These are phyloP conservation scores for Suillus sp. DNA, from an alignment of 768 basidiomycete species.

Conservation along the genomic window DNA sequence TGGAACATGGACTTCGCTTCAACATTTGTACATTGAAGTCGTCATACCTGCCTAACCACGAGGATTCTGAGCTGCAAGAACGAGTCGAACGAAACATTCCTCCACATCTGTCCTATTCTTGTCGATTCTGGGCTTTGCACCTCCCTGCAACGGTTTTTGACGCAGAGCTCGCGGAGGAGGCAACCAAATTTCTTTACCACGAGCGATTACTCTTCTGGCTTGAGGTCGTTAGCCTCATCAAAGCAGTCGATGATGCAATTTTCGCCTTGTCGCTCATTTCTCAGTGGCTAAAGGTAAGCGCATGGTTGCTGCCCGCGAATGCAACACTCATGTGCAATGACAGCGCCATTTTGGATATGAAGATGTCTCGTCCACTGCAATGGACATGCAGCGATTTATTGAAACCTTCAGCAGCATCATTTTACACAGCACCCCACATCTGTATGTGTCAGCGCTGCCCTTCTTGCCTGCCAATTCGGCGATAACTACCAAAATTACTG, in stretches of 20 bases:
- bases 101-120: conserved; percentile 36
- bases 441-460: conserved; percentile 18
- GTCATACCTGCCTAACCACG: conserved; percentile 34
- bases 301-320: neutral
- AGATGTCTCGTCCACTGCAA: conserved; percentile 10
- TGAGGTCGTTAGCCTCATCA: conserved; percentile 35
- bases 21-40: conserved; percentile 42
- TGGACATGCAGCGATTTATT: conserved; percentile 35
- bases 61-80: conserved; percentile 21
- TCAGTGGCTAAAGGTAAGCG: neutral
- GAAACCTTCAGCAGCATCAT: conserved; percentile 33
- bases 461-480: too few relatives aligned
- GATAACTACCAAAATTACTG: too few relatives aligned
- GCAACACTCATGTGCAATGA: neutral
- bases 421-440: conserved; percentile 31
- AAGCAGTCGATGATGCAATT: neutral
- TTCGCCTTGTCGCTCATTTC: neutral
- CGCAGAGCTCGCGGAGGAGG: conserved; percentile 16
- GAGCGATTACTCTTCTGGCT: conserved; percentile 39
- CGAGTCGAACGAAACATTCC: conserved; percentile 31
- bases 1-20: conserved; percentile 38
- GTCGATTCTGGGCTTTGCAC: conserved; percentile 41
- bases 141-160: conserved; percentile 16
- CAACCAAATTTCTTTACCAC: conserved; percentile 24
- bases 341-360: conserved; percentile 3